Evolutionary conservation across 1,284 basidiomycete species (phyloP), one percentile per base, ranked within the genome.

Genomic region (Malassezia psittaci): DNA sequence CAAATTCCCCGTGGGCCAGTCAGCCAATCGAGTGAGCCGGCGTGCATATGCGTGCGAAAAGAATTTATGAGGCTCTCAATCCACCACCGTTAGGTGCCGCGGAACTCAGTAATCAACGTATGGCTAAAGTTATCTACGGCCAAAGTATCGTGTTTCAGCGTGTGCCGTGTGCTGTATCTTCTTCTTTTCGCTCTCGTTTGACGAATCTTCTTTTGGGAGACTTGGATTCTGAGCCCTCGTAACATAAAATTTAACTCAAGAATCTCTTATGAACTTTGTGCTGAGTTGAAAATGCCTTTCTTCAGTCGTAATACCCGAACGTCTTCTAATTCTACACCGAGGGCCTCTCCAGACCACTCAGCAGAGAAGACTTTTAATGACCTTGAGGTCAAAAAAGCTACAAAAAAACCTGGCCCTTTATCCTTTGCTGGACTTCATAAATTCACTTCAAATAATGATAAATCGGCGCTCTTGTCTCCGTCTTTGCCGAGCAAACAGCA

Each of bases 211-310:
- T 50, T 36, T 18, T 46, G 12, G 36, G 42, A 10, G 43, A 51
- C 18, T 37, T 56, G 42, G 43, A 38, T 34, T 45, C 40, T n/a
- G 42, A 56, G 33, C 54, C 54, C 7, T 37, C 42, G 43, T 56
- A 51, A 51, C 5, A 46, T 29, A n/a, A 13, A 5, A 15, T 45
- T 29, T 34, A 32, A 13, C 13, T 13, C 18, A 32, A 43, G 21
- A 24, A 16, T 6, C 18, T 3, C 32, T 24, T 43, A 32, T 19
- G 16, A 43, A 21, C 5, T 16, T 16, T 16, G 16, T 9, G 13
- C 18, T 43, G 41, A 3, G n/a, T n/a, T 12, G 12, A 43, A 21
- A 15, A 45, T 45, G 43, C 19, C 43, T 13, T 15, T 45, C 12
- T 45, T 45, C 18, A 29, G 16, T 18, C 43, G 43, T 11, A 45